Base-by-base conservation (phyloP, 2,329 filamentous ascomycete genomes). In the Botrytis aclada region DNA sequence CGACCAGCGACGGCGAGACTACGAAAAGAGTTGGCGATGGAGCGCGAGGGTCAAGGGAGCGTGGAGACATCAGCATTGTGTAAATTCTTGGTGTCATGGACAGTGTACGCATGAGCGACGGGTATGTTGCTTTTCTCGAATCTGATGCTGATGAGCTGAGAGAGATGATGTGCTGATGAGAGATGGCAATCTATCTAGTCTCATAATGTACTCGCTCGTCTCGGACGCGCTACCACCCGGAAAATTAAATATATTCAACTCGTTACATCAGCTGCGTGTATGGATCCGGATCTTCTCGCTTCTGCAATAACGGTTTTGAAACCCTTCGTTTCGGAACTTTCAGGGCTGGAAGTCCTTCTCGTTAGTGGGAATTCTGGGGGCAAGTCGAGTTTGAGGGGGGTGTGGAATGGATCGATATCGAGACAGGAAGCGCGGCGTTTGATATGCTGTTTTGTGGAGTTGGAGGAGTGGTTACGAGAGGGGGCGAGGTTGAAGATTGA, bases 241-340 rank as follows among this genome's bases (percentile, higher is more conserved):
- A 54, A 61, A 29, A 73, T 73, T 0, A 61, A 73, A 43, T 60
- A 70, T 10, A n/a, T 73, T n/a, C 58, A 39, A 29, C 18, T 74
- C 0, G 56, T 6, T n/a, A 67, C 16, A n/a, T n/a, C 47, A 8
- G 5, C 43, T 0, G 22, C 6, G 2, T 22, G 18, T n/a, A 62
- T 73, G n/a, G 60, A 73, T 16, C 51, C 71, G 1, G 72, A 75
- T 63, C 45, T 43, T 4, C 58, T 75, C 2, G 72, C 69, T 2
- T 71, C 72, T 1, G 72, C 65, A 25, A 67, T 71, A 54, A 69
- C 62, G 7, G 73, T 67, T 2, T 16, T 74, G 1, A 74, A 69
- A 66, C 12, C 29, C 2, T 60, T 74, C 39, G 6, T 74, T 12
- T 3, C 29, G 7, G 20, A 41, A 4, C 67, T 73, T 22, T n/a